Conservation (phyloP, 768 basidiomycete genomes). For the Hericium rajendrae region DNA sequence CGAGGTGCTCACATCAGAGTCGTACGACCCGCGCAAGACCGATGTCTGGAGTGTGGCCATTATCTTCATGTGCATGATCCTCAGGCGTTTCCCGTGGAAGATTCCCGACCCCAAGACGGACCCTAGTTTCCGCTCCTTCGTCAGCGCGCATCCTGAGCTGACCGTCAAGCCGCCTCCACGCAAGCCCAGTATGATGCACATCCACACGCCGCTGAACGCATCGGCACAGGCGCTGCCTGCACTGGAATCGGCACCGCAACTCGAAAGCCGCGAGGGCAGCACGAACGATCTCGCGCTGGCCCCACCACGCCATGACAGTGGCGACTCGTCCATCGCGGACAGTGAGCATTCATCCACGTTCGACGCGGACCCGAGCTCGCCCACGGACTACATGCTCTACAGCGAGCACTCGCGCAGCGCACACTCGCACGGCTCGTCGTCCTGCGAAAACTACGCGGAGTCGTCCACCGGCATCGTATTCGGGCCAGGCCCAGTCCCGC, state of each 20-base stretch:
- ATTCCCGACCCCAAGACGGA: conserved; percentile 93
- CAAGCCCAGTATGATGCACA: neutral
- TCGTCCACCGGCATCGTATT: conserved; percentile 1
- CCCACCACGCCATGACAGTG: neutral
- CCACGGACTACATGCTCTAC: conserved; percentile 1
- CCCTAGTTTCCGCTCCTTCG: conserved; percentile 83
- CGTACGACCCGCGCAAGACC: conserved; percentile 93
- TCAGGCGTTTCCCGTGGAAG: conserved; percentile 98
- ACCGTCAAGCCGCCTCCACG: conserved; percentile 26
- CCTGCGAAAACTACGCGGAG: neutral
- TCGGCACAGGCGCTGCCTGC: neutral
- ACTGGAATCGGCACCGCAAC: neutral
- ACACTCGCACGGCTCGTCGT: neutral
- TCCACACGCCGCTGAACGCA: neutral
- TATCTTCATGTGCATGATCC: conserved; percentile 98
- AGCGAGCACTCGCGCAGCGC: conserved; percentile 5
- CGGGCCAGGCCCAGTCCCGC: neutral
- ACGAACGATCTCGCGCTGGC: neutral
- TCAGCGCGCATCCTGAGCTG: conserved; percentile 88
- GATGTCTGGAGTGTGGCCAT: conserved; percentile 98
- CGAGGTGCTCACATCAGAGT: conserved; percentile 73
- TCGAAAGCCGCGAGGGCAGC: neutral
- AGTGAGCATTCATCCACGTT: neutral
- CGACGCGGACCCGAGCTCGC: neutral
- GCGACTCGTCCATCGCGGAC: neutral